Evolutionary conservation across 2,329 filamentous ascomycete genomes (phyloP).

Genomic region (Exophiala alcalophila): DNA sequence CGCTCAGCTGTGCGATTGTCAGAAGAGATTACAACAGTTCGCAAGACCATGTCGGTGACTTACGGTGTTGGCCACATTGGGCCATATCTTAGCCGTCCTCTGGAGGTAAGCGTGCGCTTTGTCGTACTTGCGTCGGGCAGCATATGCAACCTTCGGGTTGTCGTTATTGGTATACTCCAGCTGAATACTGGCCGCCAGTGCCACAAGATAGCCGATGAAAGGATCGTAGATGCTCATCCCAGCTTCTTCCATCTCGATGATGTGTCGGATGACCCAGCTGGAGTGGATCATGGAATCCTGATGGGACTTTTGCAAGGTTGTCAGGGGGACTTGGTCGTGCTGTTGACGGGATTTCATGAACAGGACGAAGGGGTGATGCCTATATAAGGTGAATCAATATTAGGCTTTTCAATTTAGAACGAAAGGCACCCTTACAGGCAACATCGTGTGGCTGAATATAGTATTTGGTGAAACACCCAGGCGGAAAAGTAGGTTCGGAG

Average conservation of each 20-base stretch:
- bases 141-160: slow-evolving; percentile 30
- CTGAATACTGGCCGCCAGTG: slow-evolving; percentile 34
- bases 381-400: too few species aligned
- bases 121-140: slow-evolving; percentile 2
- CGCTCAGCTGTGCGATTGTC: too few species aligned
- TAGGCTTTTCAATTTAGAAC: too few species aligned
- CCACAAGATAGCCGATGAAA: slow-evolving; percentile 32
- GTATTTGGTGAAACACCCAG: slow-evolving; percentile 33
- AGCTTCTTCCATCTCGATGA: too few species aligned
- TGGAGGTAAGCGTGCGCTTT: too few species aligned
- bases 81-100: too few species aligned
- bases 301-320: slow-evolving; percentile 33
- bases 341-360: slow-evolving; percentile 33
- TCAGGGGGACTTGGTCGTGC: slow-evolving; percentile 30
- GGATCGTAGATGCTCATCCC: slow-evolving; percentile 30
- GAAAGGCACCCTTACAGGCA: slow-evolving; percentile 31
- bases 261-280: slow-evolving; percentile 31
- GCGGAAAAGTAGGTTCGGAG: slow-evolving; percentile 30
- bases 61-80: too few species aligned
- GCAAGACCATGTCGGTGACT: too few species aligned
- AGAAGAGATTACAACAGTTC: too few species aligned
- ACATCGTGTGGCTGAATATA: slow-evolving; percentile 12
- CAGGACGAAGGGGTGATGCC: slow-evolving; percentile 33
- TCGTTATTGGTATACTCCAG: slow-evolving; percentile 32
- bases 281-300: slow-evolving; percentile 34